Evolutionary conservation across 768 basidiomycete species (phyloP).

Genomic region (Mrakia gelida): DNA sequence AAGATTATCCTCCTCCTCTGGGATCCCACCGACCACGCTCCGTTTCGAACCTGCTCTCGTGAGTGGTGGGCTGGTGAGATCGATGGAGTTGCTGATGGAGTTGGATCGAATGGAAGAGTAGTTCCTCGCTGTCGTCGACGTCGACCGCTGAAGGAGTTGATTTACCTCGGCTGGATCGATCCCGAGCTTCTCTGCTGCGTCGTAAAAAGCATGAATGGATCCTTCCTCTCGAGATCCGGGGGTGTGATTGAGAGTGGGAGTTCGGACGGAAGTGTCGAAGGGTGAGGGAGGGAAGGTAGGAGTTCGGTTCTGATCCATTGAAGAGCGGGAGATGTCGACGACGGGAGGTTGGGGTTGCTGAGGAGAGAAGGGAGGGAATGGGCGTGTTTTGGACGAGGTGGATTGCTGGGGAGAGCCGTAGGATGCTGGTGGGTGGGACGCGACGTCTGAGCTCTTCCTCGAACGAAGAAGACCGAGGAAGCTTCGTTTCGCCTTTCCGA

Average conservation of each 20-base stretch:
- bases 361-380: not conserved
- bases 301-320: not conserved
- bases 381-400: not conserved
- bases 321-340: not conserved
- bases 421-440: too few relatives aligned
- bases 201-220: conserved; percentile 18
- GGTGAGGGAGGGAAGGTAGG: not conserved
- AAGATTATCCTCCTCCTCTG: conserved; percentile 2
- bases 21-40: not conserved
- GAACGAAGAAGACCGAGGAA: conserved; percentile 4
- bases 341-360: not conserved
- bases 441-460: not conserved
- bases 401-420: not conserved
- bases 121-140: conserved; percentile 1
- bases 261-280: not conserved
- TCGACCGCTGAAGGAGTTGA: conserved; percentile 11
- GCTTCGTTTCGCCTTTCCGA: conserved; percentile 4
- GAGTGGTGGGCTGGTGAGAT: not conserved
- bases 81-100: conserved; percentile 9
- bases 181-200: conserved; percentile 23
- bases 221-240: conserved; percentile 3
- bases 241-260: not conserved
- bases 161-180: conserved; percentile 24
- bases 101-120: conserved; percentile 8
- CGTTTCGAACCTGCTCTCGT: conserved; percentile 5